Conservation (phyloP, 768 basidiomycete species). For the Mycena epipterygia region DNA sequence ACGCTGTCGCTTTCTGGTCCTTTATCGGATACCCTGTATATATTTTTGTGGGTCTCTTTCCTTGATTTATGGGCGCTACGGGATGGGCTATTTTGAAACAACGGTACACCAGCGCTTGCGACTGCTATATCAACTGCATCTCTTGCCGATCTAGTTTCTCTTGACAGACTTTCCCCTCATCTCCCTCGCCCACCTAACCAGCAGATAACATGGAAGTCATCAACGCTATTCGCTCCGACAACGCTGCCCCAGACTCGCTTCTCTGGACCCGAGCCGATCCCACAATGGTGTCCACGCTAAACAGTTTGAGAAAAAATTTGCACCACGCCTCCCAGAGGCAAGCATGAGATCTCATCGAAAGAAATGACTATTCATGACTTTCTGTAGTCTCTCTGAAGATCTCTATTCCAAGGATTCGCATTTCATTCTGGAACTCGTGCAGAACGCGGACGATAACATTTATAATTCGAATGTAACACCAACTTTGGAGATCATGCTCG, state of each 20-base stretch:
- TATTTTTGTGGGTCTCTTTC: too few species aligned
- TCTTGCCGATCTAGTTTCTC: too few species aligned
- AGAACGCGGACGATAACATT: slow-evolving; percentile 14
- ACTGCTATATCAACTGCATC: not conserved
- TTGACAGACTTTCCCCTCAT: not conserved
- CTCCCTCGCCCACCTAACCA: not conserved
- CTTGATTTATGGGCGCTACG: not conserved
- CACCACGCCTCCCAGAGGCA: slow-evolving; percentile 1
- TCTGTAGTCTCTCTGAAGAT: slow-evolving; percentile 2
- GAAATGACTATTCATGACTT: not conserved
- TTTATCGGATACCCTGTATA: too few species aligned
- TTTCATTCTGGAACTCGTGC: slow-evolving; percentile 12
- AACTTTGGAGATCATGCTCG: not conserved
- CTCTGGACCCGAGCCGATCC: not conserved
- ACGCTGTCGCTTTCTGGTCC: too few species aligned
- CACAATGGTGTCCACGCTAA: not conserved
- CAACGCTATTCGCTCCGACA: not conserved
- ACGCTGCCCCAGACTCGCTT: slow-evolving; percentile 2
- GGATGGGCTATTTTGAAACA: not conserved
- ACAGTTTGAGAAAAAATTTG: not conserved
- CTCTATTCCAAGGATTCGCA: slow-evolving; percentile 10
- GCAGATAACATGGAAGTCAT: not conserved
- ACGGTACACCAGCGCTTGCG: not conserved
- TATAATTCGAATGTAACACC: not conserved
- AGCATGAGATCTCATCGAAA: not conserved